Evolutionary conservation across 1,284 basidiomycete species (phyloP), one percentile per base, ranked within the genome.

Genomic region (Microstroma glucosiphilum): DNA sequence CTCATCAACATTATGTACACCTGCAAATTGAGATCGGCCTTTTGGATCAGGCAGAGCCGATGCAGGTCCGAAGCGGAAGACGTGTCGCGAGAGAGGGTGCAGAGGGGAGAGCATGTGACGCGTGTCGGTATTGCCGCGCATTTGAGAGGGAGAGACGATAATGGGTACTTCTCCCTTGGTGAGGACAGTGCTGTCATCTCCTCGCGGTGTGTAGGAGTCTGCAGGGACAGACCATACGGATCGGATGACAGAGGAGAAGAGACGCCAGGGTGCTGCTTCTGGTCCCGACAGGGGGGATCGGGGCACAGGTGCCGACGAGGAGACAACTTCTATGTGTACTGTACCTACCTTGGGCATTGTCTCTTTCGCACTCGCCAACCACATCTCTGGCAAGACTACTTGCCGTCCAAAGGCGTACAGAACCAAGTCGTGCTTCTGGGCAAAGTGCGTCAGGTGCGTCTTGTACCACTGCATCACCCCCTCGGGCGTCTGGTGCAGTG

Each of bases 241-340:
- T 2, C 57, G 26, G 40, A 58, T 58, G 30, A 58, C 57, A 6
- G 43, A 48, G 17, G 25, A 42, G 30, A 58, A 42, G 26, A 58
- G 11, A 26, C 57, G 43, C 57, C 57, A 58, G 6, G 51, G 51
- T 13, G 15, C 51, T 25, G 76, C 78, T n/a, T 62, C 56, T 17
- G 53, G 60, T 40, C 73, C 73, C 17, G 78, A 74, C 1, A 79
- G 80, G 0, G 85, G 84, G 1, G 85, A 83, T 7, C 83, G 77
- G 0, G 86, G 85, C 2, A 86, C 83, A 6, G 86, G 85, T 58
- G 86, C 83, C 12, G 85, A 79, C n/a, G 80, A 81, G 1, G 79
- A 78, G 6, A 19, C 83, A 1, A 82, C 81, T 58, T 83, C 72
- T 9, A 57, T 54, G 1, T 71, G 49, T 0, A 68, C 66, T 37